Conservation (phyloP, 768 basidiomycete species). For the Hygrophoropsis aurantiaca region DNA sequence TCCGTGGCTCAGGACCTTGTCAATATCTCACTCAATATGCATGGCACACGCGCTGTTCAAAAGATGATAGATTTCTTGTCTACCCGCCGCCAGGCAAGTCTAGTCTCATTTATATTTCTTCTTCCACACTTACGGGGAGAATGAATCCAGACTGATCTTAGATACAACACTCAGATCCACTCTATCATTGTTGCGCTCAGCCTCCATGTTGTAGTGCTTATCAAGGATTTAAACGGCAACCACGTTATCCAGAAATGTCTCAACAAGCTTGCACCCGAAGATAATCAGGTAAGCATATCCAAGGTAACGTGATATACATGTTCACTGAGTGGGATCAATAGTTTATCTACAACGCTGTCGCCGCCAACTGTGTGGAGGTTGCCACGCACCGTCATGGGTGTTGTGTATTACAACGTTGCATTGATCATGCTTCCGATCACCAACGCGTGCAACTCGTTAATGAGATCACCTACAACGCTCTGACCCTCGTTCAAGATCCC, state of each 20-base stretch:
- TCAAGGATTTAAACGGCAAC: constrained; percentile 97
- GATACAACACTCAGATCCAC: constrained; percentile 90
- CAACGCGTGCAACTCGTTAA: constrained; percentile 96
- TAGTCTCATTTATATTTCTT: constrained; percentile 27
- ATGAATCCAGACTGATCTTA: constrained; percentile 67
- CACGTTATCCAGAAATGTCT: constrained; percentile 99
- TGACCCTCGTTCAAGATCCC: constrained; percentile 97
- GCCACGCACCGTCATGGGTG: constrained; percentile 98
- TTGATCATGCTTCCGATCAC: constrained; percentile 95
- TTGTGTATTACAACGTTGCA: constrained; percentile 96
- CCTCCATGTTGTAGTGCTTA: constrained; percentile 96
- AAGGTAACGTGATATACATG: not conserved
- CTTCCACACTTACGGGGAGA: constrained; percentile 51
- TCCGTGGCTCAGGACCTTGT: constrained; percentile 97
- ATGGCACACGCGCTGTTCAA: constrained; percentile 98
- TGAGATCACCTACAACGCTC: constrained; percentile 97
- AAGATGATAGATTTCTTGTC: constrained; percentile 99
- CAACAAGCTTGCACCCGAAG: constrained; percentile 96
- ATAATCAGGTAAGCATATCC: constrained; percentile 76
- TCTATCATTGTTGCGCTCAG: constrained; percentile 96
- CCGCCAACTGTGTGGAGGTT: constrained; percentile 98
- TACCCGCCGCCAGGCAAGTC: constrained; percentile 85
- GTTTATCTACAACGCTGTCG: constrained; percentile 99
- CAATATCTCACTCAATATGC: constrained; percentile 99
- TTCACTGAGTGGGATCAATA: constrained; percentile 24